Base-by-base conservation (phyloP, 305 asterid genomes). In the Rubia peregrina region DNA sequence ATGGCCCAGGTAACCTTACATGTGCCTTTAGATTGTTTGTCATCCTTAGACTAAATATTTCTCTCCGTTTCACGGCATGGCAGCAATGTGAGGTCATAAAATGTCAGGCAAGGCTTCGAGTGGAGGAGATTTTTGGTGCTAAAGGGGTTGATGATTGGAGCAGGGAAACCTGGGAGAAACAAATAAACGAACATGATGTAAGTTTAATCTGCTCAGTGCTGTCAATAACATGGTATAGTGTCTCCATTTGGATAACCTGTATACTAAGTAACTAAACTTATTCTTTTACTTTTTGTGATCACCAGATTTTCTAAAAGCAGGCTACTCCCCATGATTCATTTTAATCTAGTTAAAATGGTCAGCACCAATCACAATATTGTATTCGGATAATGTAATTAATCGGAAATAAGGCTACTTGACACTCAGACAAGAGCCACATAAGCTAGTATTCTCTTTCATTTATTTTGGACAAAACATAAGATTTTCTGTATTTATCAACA, bases 131-230 rank as follows among this genome's bases (percentile, higher is more conserved):
- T 78, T 93, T 73, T 74, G 98, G 97, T 65, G 90, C 91, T 67
- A 87, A 75, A 77, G 96, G 96, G 60, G 83, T 91, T 67, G 96
- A 93, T 74, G 82, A 41, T 22, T 93, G 98, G 98, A 74, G 82
- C 71, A 72, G 61, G 46, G 69, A 81, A 77, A 68, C 61, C 5
- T 93, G 98, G 96, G 84, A 83, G 77, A 85, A 80, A 73, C 92
- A 85, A 83, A 73, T 80, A 75, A 75, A 72, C 41, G 83, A 86
- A 40, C 78, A 84, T 70, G 91, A 93, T 86, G 98, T 91, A 69
- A 87, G 95, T 84, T 69, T 65, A 66, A 72, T 74, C 30, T 26
- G 43, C 53, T 70, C 5, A 46, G 7, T 73, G 61, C 64, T 14
- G 2, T 10, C 67, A 43, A 30, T 65, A 14, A n/a, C 10, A 12